phyloP scores from a whole-genome alignment of 345 rosid genomes.

The Corchorus capsularis region DNA sequence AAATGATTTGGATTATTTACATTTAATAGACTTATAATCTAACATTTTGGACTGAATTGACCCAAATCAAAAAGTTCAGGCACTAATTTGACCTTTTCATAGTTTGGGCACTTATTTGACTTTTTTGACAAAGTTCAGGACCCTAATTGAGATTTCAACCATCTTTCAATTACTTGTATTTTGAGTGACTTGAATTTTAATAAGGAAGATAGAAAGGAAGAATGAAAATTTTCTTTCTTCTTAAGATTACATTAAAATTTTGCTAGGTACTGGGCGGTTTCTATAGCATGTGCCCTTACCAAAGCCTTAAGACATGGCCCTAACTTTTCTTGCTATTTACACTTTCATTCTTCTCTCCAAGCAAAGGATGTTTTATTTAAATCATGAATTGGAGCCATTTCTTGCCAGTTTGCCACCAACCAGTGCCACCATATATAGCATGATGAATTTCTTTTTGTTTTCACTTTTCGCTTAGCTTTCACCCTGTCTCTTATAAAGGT shows the following conservation, averaged over 20 bases:
- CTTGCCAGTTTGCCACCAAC: too few species aligned
- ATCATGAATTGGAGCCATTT: neutral
- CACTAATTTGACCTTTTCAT: too few species aligned
- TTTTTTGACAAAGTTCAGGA: too few species aligned
- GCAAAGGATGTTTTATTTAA: slow-evolving; percentile 10
- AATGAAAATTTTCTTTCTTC: slow-evolving; percentile 28
- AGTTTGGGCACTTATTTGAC: too few species aligned
- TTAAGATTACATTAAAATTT: slow-evolving; percentile 47
- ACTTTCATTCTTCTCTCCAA: neutral
- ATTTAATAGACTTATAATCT: too few species aligned
- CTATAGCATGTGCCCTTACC: slow-evolving; percentile 51
- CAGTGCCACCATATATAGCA: neutral
- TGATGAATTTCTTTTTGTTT: neutral
- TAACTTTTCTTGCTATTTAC: slow-evolving; percentile 35
- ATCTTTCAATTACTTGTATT: slow-evolving; percentile 33
- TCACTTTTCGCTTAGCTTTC: neutral
- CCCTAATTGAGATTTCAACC: too few species aligned
- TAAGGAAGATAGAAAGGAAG: slow-evolving; percentile 15
- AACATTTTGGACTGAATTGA: too few species aligned
- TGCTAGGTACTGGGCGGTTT: slow-evolving; percentile 35
- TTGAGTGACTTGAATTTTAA: slow-evolving; percentile 33
- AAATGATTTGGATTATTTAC: too few species aligned
- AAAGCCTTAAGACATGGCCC: slow-evolving; percentile 44
- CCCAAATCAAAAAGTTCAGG: too few species aligned
- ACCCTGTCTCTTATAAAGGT: neutral